These are phyloP conservation scores for Gracilaria gracilis DNA, from an alignment of 23 red algal genomes.

Conservation along the genomic window DNA sequence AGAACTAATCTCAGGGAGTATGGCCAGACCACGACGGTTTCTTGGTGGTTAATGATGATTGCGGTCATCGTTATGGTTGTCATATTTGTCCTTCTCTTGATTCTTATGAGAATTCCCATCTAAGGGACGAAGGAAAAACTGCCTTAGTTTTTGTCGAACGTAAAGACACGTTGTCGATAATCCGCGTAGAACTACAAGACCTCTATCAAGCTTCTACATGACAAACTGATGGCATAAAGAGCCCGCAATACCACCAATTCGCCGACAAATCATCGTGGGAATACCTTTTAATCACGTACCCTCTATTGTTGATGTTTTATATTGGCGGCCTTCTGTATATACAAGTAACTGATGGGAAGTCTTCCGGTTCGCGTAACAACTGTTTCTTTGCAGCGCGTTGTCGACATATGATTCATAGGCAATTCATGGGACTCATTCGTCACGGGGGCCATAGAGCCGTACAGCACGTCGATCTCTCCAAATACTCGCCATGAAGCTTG, in stretches of 20 bases:
- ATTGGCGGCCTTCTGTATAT: constrained; percentile 2
- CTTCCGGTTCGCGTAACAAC: background rate
- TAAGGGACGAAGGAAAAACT: background rate
- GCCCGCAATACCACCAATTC: background rate
- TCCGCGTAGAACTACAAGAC: background rate
- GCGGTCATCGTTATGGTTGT: constrained; percentile 37
- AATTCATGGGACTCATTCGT: background rate
- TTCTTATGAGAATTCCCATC: constrained; percentile 60
- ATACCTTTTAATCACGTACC: constrained; percentile 1
- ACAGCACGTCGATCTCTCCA: background rate
- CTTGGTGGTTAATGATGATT: constrained; percentile 70
- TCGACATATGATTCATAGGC: background rate
- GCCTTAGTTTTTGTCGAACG: background rate
- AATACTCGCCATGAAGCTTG: background rate
- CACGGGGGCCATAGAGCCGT: background rate
- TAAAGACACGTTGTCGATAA: background rate
- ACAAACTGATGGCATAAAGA: background rate
- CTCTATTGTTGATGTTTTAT: background rate
- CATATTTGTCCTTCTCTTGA: constrained; percentile 62
- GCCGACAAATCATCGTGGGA: background rate
- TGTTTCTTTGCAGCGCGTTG: background rate
- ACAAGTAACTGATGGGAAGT: constrained; percentile 5
- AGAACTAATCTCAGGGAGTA: constrained; percentile 38
- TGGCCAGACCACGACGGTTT: constrained; percentile 33
- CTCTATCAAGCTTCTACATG: background rate